Evolutionary conservation across 257 asterid species (phyloP), one percentile per base, ranked within the genome.

Genomic region (Fraxinus quadrangulata): DNA sequence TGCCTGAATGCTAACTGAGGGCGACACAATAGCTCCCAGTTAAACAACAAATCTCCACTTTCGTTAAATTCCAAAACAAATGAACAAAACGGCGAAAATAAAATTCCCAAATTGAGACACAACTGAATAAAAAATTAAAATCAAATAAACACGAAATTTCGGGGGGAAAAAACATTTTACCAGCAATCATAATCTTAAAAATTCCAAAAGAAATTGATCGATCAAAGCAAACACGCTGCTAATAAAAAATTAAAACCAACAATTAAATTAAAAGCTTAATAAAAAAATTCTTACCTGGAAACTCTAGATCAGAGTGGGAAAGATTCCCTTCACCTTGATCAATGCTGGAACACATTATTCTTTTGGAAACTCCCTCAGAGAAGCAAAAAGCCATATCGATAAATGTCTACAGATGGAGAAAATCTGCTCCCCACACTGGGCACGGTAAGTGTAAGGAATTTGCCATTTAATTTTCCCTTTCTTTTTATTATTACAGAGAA

Each of bases 311-410:
- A 74, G 92, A 82, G 59, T 87, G 82, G 79, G 92, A 87, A 82
- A 84, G 86, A 84, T 82, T 89, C 81, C 89, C 89, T 5, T 88
- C 92, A 13, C 92, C 92, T 74, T 89, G 89, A 75, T 84, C 78
- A 37, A 89, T 72, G 88, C 88, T 84, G 81, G 92, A 81, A 77
- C 94, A 94, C 71, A 82, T 31, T 40, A 84, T 73, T 80, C 86
- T 86, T 72, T 78, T 86, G 70, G 81, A 81, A 51, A 61, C 83
- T 72, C 79, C 82, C 77, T 82, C 85, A 65, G 87, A 82, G 23
- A 80, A 82, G 78, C 79, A 82, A 82, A 82, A 67, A 86, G 28
- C 90, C 94, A 84, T 86, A 89, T 88, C 92, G 90, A 89, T 81
- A 81, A 73, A 87, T 76, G 74, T 85, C 84, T 67, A 79, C 77